phyloP scores from a whole-genome alignment of 768 basidiomycete species.

The Trichaptum fuscoviolaceum region DNA sequence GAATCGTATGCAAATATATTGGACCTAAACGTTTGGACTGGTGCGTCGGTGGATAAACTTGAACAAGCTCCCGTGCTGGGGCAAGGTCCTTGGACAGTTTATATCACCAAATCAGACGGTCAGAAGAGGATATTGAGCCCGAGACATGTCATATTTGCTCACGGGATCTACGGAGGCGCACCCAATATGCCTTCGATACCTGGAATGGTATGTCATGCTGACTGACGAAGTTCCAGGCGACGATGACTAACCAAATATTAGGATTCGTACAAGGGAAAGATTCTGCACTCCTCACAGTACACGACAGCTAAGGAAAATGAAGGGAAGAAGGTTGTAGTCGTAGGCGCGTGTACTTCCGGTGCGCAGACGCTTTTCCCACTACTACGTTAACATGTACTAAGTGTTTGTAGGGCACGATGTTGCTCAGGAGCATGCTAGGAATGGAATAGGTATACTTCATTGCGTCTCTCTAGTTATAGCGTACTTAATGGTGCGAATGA shows the following conservation, averaged over 20 bases:
- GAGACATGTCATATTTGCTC: conserved; percentile 53
- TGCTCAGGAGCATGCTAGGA: conserved; percentile 15
- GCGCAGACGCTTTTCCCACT: background rate
- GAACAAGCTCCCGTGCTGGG: conserved; percentile 19
- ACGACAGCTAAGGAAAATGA: conserved; percentile 40
- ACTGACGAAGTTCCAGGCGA: background rate
- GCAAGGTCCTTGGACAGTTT: conserved; percentile 36
- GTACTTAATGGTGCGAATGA: background rate
- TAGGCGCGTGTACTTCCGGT: conserved; percentile 66
- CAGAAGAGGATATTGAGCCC: conserved; percentile 31
- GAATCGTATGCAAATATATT: conserved; percentile 55
- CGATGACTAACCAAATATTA: conserved; percentile 13
- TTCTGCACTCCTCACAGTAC: conserved; percentile 49
- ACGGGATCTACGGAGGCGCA: conserved; percentile 45
- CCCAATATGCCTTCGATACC: conserved; percentile 42
- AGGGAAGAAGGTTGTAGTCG: conserved; percentile 63
- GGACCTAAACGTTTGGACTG: conserved; percentile 62
- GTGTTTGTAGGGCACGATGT: conserved; percentile 21
- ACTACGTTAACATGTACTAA: background rate
- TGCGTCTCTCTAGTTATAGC: background rate
- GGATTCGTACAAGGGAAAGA: conserved; percentile 45
- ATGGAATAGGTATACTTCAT: background rate
- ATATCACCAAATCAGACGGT: conserved; percentile 29
- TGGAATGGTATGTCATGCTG: conserved; percentile 28
- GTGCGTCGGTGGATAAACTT: conserved; percentile 32